phyloP scores from a whole-genome alignment of 257 asterid species.

The Gynochthodes officinalis region DNA sequence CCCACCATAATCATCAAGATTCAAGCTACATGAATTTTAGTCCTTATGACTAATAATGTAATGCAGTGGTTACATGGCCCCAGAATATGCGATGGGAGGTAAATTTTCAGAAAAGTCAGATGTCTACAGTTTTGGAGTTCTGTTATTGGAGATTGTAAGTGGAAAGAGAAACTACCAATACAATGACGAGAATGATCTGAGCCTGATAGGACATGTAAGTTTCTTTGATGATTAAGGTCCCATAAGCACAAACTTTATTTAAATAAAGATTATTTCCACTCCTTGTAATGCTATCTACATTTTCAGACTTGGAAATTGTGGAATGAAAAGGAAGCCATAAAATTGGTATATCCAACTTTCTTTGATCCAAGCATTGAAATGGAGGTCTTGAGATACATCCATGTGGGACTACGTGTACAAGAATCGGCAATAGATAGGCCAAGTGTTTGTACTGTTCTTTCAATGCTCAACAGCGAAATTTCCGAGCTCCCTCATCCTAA shows the following conservation, averaged over 20 bases:
- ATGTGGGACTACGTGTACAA: constrained; percentile 3
- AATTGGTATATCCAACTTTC: background rate
- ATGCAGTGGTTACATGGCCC: no score
- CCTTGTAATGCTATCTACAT: background rate
- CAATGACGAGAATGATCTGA: no score
- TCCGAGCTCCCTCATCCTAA: constrained; percentile 2
- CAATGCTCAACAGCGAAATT: background rate
- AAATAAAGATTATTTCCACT: background rate
- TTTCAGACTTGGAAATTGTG: constrained; percentile 8
- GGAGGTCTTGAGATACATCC: background rate
- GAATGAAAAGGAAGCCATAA: constrained; percentile 1
- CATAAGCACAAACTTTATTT: background rate
- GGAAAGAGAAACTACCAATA: background rate
- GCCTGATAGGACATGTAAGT: background rate
- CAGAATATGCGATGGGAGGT: constrained; percentile 1
- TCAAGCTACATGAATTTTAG: background rate
- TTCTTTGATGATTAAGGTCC: background rate
- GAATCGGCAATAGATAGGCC: background rate
- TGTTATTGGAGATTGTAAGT: background rate
- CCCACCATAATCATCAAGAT: no score
- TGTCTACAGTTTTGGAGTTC: background rate
- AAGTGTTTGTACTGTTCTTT: background rate
- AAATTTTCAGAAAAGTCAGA: background rate
- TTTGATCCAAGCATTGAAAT: background rate
- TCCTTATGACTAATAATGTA: no score